phyloP scores from a whole-genome alignment of 768 basidiomycete genomes.

The Amanita thiersii region DNA sequence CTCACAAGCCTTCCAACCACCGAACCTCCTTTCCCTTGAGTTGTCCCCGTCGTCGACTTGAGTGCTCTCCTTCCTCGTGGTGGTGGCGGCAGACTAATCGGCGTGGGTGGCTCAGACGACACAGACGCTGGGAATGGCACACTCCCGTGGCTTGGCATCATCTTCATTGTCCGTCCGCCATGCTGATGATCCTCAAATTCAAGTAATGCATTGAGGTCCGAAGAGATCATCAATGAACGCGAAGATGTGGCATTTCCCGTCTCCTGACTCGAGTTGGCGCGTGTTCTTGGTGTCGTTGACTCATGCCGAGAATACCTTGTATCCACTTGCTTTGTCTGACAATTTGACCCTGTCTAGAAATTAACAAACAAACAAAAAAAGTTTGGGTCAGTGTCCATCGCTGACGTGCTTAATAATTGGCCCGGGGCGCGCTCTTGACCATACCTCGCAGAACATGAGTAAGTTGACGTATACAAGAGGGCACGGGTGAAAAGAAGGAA shows the following conservation, averaged over 20 bases:
- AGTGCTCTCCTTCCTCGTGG: constrained; percentile 20
- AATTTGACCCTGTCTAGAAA: no score
- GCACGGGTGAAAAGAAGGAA: no score
- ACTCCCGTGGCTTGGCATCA: constrained; percentile 1
- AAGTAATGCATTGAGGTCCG: constrained; percentile 51
- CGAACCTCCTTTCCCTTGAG: neutral
- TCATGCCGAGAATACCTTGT: no score
- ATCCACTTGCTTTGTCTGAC: no score
- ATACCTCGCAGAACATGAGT: no score
- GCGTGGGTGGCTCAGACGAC: constrained; percentile 6
- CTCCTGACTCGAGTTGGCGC: neutral
- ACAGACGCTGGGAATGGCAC: neutral
- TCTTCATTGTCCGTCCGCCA: constrained; percentile 8
- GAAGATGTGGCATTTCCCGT: constrained; percentile 7
- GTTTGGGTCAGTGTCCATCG: no score
- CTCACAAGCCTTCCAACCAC: constrained; percentile 4
- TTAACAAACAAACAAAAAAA: no score
- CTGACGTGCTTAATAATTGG: no score
- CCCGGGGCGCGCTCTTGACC: no score
- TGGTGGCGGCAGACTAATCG: constrained; percentile 54
- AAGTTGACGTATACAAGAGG: no score
- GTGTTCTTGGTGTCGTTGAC: no score
- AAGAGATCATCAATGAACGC: constrained; percentile 40
- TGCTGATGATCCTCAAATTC: constrained; percentile 49
- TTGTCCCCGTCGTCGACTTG: constrained; percentile 9